Evolutionary conservation across 176 grass and related monocot genomes (phyloP).

Genomic region (Rhynchospora pubera): DNA sequence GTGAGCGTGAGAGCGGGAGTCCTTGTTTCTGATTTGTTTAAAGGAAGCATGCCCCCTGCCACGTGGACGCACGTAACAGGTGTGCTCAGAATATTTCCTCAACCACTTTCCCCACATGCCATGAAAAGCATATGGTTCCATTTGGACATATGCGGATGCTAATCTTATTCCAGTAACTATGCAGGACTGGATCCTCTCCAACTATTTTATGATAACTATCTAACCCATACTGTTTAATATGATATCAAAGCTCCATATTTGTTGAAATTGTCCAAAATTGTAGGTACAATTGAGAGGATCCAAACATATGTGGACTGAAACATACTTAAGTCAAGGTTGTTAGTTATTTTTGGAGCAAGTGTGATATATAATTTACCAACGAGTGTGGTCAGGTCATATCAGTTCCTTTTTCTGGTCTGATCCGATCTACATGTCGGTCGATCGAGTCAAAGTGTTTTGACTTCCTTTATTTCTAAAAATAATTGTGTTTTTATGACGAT

Average conservation of each 20-base stretch:
- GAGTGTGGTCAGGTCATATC: background rate
- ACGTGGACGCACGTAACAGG: background rate
- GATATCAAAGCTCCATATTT: background rate
- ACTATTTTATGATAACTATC: background rate
- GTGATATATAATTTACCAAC: background rate
- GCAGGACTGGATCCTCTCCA: background rate
- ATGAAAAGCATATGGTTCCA: background rate
- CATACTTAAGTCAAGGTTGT: background rate
- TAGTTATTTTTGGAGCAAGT: background rate
- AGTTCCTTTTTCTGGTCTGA: background rate
- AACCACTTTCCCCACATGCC: background rate
- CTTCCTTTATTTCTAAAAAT: no score
- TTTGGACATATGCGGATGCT: conserved; percentile 1
- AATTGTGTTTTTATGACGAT: no score
- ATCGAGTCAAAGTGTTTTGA: no score
- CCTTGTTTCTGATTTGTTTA: conserved; percentile 10
- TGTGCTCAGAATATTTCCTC: background rate
- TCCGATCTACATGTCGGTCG: background rate
- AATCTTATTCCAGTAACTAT: background rate
- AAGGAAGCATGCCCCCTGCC: background rate
- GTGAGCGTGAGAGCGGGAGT: background rate
- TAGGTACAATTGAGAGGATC: background rate
- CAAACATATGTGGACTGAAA: background rate
- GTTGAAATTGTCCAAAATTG: background rate
- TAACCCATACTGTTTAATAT: background rate